Conservation (phyloP, 805 yeast species). For the Cyberlindnera japonica region DNA sequence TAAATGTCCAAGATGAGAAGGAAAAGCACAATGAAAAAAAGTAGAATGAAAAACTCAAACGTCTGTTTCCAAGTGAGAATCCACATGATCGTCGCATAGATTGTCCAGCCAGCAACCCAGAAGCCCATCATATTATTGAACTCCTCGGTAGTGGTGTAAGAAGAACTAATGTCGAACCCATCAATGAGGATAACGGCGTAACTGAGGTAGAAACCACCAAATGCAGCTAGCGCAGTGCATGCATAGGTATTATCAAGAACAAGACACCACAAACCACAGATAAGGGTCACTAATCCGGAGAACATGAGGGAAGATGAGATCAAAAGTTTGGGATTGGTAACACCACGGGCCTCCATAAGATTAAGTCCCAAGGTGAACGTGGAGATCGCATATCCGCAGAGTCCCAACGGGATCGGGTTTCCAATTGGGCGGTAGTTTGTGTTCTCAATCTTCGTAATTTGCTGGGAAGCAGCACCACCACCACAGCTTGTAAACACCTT, state of each 20-base stretch:
- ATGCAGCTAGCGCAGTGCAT: conserved; percentile 47
- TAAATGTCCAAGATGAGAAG: conserved; percentile 40
- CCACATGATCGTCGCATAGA: conserved; percentile 45
- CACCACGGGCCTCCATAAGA: conserved; percentile 44
- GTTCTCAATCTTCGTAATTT: conserved; percentile 29
- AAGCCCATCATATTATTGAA: conserved; percentile 44
- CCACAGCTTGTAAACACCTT: conserved; percentile 39
- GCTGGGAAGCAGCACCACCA: background rate
- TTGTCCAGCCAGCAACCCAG: conserved; percentile 48
- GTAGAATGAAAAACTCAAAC: conserved; percentile 37
- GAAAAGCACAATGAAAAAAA: conserved; percentile 16
- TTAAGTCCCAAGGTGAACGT: conserved; percentile 46
- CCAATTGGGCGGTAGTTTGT: conserved; percentile 49
- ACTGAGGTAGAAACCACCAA: conserved; percentile 54
- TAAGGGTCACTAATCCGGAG: conserved; percentile 46
- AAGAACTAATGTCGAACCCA: conserved; percentile 38
- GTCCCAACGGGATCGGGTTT: conserved; percentile 51
- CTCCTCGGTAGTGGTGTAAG: conserved; percentile 37
- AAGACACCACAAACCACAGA: conserved; percentile 51
- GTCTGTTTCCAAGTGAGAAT: conserved; percentile 48
- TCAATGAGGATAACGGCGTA: conserved; percentile 44
- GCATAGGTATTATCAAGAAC: conserved; percentile 54
- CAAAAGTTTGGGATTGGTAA: conserved; percentile 38
- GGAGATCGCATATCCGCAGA: conserved; percentile 44
- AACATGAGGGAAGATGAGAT: conserved; percentile 46